Evolutionary conservation across 2,329 filamentous ascomycete genomes (phyloP).

Genomic region (Pseudogymnoascus sp.): DNA sequence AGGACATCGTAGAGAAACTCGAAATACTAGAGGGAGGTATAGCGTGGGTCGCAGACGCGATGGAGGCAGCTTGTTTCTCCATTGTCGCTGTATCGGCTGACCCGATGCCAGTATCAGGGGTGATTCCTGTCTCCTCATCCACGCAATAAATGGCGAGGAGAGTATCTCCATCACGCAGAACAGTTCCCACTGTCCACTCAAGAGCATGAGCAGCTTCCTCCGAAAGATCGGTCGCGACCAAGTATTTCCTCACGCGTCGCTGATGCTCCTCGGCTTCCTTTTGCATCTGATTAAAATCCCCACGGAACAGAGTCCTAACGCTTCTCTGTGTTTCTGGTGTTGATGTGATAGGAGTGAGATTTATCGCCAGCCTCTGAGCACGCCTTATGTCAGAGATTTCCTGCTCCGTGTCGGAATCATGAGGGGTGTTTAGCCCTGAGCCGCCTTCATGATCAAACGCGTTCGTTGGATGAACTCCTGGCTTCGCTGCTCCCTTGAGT

Average conservation of each 20-base stretch:
- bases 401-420: slow-evolving; percentile 80
- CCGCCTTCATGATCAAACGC: slow-evolving; percentile 62
- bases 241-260: slow-evolving; percentile 74
- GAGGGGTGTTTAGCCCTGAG: slow-evolving; percentile 46
- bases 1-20: background rate
- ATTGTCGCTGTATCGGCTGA: slow-evolving; percentile 63
- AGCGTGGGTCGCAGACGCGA: slow-evolving; percentile 42
- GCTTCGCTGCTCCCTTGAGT: slow-evolving; percentile 41
- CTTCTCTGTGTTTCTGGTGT: slow-evolving; percentile 70
- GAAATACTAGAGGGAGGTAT: background rate
- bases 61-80: slow-evolving; percentile 66
- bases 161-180: slow-evolving; percentile 88
- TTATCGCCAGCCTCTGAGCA: slow-evolving; percentile 76
- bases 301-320: slow-evolving; percentile 82
- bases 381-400: slow-evolving; percentile 77
- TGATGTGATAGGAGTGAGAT: slow-evolving; percentile 69
- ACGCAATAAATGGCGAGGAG: slow-evolving; percentile 88
- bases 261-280: slow-evolving; percentile 71
- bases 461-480: slow-evolving; percentile 68
- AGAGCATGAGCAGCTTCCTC: slow-evolving; percentile 91
- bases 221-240: slow-evolving; percentile 92
- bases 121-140: slow-evolving; percentile 71
- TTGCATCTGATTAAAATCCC: slow-evolving; percentile 70
- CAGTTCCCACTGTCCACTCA: slow-evolving; percentile 95
- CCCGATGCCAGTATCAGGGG: slow-evolving; percentile 22